These are phyloP conservation scores for Salix suchowensis DNA, from an alignment of 345 rosid genomes.

Conservation along the genomic window DNA sequence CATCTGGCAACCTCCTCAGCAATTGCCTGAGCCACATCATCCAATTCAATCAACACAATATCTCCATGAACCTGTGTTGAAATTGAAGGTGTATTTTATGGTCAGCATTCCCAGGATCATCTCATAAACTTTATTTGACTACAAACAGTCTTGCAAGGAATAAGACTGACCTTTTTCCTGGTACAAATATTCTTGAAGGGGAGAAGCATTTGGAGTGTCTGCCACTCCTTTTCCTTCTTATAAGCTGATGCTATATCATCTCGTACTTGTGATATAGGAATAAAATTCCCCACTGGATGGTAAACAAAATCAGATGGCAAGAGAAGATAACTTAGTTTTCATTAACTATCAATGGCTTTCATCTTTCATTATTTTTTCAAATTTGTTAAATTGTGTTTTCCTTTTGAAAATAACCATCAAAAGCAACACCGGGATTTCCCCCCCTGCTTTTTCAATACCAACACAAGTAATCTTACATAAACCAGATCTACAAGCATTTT, in stretches of 20 bases:
- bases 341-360: background rate
- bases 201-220: slow-evolving; percentile 47
- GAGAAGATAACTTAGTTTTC: background rate
- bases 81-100: slow-evolving; percentile 7
- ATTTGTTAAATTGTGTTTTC: background rate
- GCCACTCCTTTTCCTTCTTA: slow-evolving; percentile 66
- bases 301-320: slow-evolving; percentile 8
- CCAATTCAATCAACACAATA: slow-evolving; percentile 50
- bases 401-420: background rate
- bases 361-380: background rate
- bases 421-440: background rate
- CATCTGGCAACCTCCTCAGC: slow-evolving; percentile 59
- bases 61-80: slow-evolving; percentile 56
- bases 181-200: slow-evolving; percentile 64
- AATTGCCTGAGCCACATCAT: slow-evolving; percentile 59
- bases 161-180: slow-evolving; percentile 48
- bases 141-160: background rate
- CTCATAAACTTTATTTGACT: background rate
- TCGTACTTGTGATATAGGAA: slow-evolving; percentile 68
- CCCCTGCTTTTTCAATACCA: background rate
- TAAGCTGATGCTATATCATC: slow-evolving; percentile 74
- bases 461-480: background rate
- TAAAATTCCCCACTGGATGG: slow-evolving; percentile 59
- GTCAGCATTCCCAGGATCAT: background rate
- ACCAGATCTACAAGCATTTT: background rate